phyloP scores from a whole-genome alignment of 2,329 filamentous ascomycete genomes.

The Davidsoniella neocaledoniae region DNA sequence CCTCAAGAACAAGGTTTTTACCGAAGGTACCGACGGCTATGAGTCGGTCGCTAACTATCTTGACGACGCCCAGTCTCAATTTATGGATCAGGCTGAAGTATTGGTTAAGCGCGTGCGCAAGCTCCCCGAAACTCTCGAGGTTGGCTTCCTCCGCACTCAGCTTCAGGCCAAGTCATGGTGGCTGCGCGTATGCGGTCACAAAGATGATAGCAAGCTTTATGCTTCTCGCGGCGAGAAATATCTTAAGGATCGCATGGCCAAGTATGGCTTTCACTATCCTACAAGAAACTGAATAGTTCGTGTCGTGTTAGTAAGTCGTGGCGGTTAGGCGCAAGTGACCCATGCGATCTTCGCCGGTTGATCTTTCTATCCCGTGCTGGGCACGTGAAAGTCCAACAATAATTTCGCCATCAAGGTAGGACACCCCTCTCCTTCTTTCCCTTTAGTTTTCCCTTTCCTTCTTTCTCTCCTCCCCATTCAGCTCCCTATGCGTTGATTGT shows the following conservation, averaged over 20 bases:
- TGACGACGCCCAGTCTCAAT: no score
- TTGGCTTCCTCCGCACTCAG: background rate
- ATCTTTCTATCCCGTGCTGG: no score
- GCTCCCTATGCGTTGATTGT: conserved; percentile 8
- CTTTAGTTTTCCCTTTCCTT: background rate
- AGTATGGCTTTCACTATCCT: background rate
- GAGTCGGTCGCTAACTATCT: background rate
- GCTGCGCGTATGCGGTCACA: background rate
- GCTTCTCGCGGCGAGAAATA: background rate
- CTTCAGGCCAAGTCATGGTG: conserved; percentile 3
- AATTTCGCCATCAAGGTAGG: conserved; percentile 2
- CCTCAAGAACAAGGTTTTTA: background rate
- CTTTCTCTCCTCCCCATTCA: background rate
- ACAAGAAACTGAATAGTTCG: background rate
- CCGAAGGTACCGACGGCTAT: no score
- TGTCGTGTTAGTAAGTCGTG: background rate
- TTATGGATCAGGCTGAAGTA: background rate
- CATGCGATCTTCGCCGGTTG: no score
- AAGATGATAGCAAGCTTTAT: conserved; percentile 5
- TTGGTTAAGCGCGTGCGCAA: background rate
- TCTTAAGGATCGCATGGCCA: conserved; percentile 2
- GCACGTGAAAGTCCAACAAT: no score
- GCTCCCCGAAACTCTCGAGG: background rate
- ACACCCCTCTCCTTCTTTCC: background rate
- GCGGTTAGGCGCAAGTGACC: background rate